Evolutionary conservation across 768 basidiomycete genomes (phyloP), one percentile per base, ranked within the genome.

Genomic region (Mycena kentingensis): DNA sequence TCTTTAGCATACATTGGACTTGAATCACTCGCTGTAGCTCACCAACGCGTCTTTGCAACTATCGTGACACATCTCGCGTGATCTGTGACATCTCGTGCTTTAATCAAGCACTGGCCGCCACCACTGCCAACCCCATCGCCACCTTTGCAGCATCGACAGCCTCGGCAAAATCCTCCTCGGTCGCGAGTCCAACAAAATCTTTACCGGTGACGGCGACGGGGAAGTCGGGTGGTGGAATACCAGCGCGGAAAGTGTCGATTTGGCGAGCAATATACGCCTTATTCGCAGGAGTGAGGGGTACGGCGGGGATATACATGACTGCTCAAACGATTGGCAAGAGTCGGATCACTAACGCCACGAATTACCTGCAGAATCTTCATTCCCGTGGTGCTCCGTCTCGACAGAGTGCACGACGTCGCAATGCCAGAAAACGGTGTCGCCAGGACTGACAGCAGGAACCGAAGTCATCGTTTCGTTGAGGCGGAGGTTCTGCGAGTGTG

Each of bases 271-370:
- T 63, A 60, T 91, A 91, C 13, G 67, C 73, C 32, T 72, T 72
- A 64, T 89, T 88, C 57, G 73, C 71, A 1, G 80, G 78, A 2
- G 86, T 89, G 49, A 79, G 70, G 0, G 87, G 88, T 10, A 85
- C 81, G 5, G 88, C 82, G 1, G 85, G 83, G 45, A 90, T 90
- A 56, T 91, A 91, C 82, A 90, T 87, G 39, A 90, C 88, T 80
- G 58, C 28, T 43, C 3, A 18, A 43, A 29, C n/a, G 10, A 3
- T 0, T 42, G 38, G 13, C 27, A 32, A n/a, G 51, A 19, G 21
- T 60, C 28, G 63, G 48, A 79, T 67, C 58, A 15, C 39, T 22
- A 13, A 31, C 22, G 19, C 4, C 18, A 44, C 16, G 12, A 42
- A 65, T 55, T 45, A 75, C 74, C 77, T 34, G 77, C 74, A 1